Conservation (phyloP, 208 protist genomes). For the Dictyostelium gargantuum region DNA sequence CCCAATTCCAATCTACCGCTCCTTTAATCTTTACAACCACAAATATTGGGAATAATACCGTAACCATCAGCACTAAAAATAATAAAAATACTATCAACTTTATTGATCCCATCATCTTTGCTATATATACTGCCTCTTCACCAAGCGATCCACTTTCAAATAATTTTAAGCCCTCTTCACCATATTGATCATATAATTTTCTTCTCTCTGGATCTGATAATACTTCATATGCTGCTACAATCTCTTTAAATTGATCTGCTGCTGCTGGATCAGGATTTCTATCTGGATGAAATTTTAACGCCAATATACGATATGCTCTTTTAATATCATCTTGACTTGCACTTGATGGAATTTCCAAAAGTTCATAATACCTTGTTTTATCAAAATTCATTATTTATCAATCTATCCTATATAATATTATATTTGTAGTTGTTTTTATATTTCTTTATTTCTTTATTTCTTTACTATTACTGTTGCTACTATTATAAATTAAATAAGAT, state of each 20-base stretch:
- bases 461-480: no score
- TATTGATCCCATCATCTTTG: background rate
- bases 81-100: background rate
- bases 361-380: constrained; percentile 30
- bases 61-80: background rate
- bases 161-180: constrained; percentile 25
- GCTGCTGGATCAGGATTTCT: constrained; percentile 31
- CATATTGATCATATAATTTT: constrained; percentile 59
- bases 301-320: constrained; percentile 7
- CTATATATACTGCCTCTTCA: background rate
- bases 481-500: no score
- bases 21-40: background rate
- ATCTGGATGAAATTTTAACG: constrained; percentile 42
- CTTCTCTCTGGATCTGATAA: constrained; percentile 33
- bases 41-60: background rate
- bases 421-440: no score
- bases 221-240: constrained; percentile 12
- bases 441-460: no score
- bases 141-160: constrained; percentile 7
- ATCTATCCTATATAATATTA: no score
- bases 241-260: constrained; percentile 24
- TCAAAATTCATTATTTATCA: background rate
- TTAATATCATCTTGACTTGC: background rate
- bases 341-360: background rate
- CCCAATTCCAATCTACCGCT: background rate